phyloP scores from a whole-genome alignment of 352 stramenopile species.

The Pythium chondricola region DNA sequence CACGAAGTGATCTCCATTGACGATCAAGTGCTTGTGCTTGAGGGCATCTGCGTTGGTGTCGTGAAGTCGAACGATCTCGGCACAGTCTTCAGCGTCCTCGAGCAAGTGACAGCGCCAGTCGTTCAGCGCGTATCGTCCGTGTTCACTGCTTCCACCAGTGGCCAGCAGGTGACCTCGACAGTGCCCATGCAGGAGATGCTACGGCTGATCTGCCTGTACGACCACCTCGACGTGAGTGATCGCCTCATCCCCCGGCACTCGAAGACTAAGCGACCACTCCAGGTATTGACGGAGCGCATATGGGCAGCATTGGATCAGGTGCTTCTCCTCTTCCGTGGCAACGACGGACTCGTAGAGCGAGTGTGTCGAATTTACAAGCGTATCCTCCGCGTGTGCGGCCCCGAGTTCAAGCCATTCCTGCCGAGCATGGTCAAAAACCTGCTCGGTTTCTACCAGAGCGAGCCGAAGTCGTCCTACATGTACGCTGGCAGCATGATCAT shows the following conservation, averaged over 20 bases:
- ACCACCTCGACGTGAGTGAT: constrained; percentile 46
- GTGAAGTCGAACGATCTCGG: constrained; percentile 37
- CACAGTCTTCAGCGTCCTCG: constrained; percentile 39
- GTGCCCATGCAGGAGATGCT: constrained; percentile 60
- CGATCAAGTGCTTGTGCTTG: constrained; percentile 81
- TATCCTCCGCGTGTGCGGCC: constrained; percentile 67
- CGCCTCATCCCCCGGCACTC: neutral
- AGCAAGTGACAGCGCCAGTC: constrained; percentile 66
- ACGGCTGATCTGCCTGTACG: constrained; percentile 80
- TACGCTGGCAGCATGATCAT: constrained; percentile 81
- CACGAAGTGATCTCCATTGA: constrained; percentile 63
- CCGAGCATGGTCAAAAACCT: constrained; percentile 75
- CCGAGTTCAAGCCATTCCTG: constrained; percentile 56
- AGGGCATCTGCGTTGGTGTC: constrained; percentile 68
- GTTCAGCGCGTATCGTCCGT: constrained; percentile 38
- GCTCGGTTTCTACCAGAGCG: constrained; percentile 59
- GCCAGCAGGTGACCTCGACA: constrained; percentile 27
- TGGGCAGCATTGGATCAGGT: constrained; percentile 81
- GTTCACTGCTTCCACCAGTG: constrained; percentile 29
- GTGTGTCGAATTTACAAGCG: constrained; percentile 85
- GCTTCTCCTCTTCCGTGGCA: constrained; percentile 58
- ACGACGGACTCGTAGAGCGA: constrained; percentile 77
- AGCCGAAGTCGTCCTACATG: constrained; percentile 84
- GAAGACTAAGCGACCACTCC: constrained; percentile 31
- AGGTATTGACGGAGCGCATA: constrained; percentile 70